Percentiles rank a stretch among this genome's conserved stretches.
These are phyloP conservation scores for Fistulinella cinereoalba DNA, from an alignment of 1,284 basidiomycete species.

Conservation along the genomic window DNA sequence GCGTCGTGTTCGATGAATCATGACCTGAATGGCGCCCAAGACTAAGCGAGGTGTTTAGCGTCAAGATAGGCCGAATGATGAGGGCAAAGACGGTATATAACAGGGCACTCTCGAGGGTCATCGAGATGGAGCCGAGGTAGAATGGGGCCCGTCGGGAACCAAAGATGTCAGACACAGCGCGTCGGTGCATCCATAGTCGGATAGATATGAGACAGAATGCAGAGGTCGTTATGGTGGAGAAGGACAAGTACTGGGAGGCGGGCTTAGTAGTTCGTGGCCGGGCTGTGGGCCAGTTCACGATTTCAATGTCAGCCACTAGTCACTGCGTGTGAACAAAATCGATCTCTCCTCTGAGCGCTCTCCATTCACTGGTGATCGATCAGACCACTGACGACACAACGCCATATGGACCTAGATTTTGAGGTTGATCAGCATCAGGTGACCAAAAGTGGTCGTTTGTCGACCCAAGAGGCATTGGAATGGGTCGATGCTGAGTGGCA, in stretches of 20 bases:
- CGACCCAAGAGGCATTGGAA: slow-evolving; percentile 25
- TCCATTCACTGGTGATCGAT: background rate
- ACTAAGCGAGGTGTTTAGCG: slow-evolving; percentile 14
- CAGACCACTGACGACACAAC: background rate
- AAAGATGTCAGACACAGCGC: slow-evolving; percentile 3
- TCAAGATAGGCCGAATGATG: slow-evolving; percentile 11
- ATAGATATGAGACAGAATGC: slow-evolving; percentile 13
- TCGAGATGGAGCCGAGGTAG: slow-evolving; percentile 22
- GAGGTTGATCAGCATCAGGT: slow-evolving; percentile 14
- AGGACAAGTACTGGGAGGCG: slow-evolving; percentile 16
- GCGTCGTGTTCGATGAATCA: background rate
- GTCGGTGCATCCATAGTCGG: slow-evolving; percentile 18
- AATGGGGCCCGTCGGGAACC: slow-evolving; percentile 14
- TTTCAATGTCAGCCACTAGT: too few relatives aligned
- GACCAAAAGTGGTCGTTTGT: slow-evolving; percentile 2
- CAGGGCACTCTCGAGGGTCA: slow-evolving; percentile 26
- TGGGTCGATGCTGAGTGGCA: slow-evolving; percentile 42
- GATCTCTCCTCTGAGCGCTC: background rate
- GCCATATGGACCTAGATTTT: slow-evolving; percentile 31
- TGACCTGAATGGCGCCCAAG: slow-evolving; percentile 20
- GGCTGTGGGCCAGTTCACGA: too few relatives aligned
- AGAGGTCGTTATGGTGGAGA: slow-evolving; percentile 14
- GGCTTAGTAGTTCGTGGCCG: too few relatives aligned
- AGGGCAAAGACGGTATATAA: slow-evolving; percentile 20
- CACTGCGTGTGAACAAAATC: too few relatives aligned